Percentiles rank a stretch among this genome's conserved stretches.
Evolutionary conservation across 176 grass and related monocot species (phyloP).

Genomic region (Lolium perenne): DNA sequence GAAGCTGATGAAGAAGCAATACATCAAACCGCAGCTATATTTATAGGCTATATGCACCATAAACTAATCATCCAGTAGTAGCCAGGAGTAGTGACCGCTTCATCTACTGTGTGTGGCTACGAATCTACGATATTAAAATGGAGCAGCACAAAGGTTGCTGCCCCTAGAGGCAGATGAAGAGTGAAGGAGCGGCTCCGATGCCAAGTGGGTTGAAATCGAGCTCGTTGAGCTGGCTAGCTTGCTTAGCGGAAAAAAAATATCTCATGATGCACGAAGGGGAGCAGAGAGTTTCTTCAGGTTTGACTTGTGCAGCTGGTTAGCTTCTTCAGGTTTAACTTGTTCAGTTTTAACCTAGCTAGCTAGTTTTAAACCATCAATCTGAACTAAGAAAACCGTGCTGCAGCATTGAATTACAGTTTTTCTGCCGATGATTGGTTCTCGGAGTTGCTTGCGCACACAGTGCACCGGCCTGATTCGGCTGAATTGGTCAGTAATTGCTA

Average conservation of each 20-base stretch:
- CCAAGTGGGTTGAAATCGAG: neutral
- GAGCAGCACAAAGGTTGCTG: slow-evolving; percentile 16
- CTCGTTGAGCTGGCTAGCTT: too few species aligned
- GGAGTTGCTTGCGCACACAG: slow-evolving; percentile 32
- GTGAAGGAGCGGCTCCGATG: neutral
- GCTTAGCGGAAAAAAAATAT: neutral
- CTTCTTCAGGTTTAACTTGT: too few species aligned
- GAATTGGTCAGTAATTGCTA: slow-evolving; percentile 41
- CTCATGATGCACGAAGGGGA: neutral
- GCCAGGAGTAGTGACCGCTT: neutral
- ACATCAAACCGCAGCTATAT: slow-evolving; percentile 4
- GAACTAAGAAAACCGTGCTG: neutral
- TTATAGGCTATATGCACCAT: slow-evolving; percentile 45
- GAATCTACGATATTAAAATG: slow-evolving; percentile 7
- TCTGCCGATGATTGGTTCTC: slow-evolving; percentile 26
- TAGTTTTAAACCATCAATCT: neutral
- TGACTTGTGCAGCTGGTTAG: neutral
- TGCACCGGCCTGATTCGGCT: slow-evolving; percentile 39
- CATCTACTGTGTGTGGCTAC: neutral
- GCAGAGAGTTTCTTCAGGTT: neutral
- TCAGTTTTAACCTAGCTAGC: too few species aligned
- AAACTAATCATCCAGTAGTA: slow-evolving; percentile 32
- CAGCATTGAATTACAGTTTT: neutral
- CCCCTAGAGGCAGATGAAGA: slow-evolving; percentile 25
- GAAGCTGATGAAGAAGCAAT: slow-evolving; percentile 25